Evolutionary conservation across 306 rosid species (phyloP).

Genomic region (Cucumis hystrix): DNA sequence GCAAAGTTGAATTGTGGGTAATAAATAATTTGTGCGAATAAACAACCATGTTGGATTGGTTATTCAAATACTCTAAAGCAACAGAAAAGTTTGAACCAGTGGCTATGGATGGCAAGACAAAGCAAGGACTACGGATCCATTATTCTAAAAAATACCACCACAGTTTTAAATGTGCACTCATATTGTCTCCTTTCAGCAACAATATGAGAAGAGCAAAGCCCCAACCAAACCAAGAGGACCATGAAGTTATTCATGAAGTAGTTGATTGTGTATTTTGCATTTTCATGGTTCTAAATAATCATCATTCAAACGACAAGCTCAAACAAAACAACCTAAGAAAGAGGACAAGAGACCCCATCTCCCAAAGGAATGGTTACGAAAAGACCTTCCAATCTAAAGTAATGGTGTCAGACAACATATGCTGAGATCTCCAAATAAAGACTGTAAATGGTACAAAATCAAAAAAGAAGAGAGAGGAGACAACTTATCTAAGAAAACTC

Average conservation of each 20-base stretch:
- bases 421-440: background rate
- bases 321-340: background rate
- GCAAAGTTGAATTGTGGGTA: background rate
- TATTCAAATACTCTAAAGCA: background rate
- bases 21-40: background rate
- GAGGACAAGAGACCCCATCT: background rate
- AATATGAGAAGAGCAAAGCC: background rate
- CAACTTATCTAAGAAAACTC: background rate
- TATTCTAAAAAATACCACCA: background rate
- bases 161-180: background rate
- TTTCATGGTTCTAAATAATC: background rate
- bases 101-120: background rate
- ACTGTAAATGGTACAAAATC: background rate
- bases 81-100: background rate
- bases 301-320: too few relatives aligned
- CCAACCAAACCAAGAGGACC: background rate
- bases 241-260: background rate
- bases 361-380: background rate
- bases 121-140: background rate
- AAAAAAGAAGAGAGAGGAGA: background rate
- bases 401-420: background rate
- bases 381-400: background rate
- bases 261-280: background rate
- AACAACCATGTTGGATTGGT: background rate
- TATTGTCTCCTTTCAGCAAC: background rate